A percentile compares a stretch with the other conserved stretches of the same genome.
phyloP scores from a whole-genome alignment of 2,329 filamentous ascomycete species.

The Tolypocladium paradoxum region DNA sequence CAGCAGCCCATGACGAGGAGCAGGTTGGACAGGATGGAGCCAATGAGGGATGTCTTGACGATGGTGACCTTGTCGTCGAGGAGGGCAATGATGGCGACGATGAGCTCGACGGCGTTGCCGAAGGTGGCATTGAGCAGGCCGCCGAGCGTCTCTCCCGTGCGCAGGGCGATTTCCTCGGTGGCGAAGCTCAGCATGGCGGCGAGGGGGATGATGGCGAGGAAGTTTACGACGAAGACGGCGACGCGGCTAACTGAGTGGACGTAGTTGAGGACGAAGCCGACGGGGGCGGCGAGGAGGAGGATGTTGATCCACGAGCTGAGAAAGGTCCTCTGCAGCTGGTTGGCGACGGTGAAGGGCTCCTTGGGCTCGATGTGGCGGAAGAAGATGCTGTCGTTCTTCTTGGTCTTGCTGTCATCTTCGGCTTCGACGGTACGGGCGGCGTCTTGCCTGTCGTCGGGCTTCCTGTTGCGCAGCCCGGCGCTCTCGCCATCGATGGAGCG shows the following conservation, averaged over 20 bases:
- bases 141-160: conserved; percentile 75
- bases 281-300: conserved; percentile 65
- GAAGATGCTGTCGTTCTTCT: conserved; percentile 27
- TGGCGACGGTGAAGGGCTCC: conserved; percentile 45
- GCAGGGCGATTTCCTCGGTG: conserved; percentile 79
- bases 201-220: conserved; percentile 83
- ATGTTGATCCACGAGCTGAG: conserved; percentile 83
- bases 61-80: conserved; percentile 65
- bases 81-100: conserved; percentile 78
- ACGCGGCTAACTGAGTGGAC: conserved; percentile 42
- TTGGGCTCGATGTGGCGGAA: conserved; percentile 38
- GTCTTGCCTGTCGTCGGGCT: conserved; percentile 13
- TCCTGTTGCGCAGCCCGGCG: conserved; percentile 19
- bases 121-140: conserved; percentile 86
- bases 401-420: conserved; percentile 17
- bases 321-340: conserved; percentile 63
- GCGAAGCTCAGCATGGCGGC: conserved; percentile 80
- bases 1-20: conserved; percentile 84
- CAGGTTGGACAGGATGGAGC: conserved; percentile 84
- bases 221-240: conserved; percentile 78
- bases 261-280: conserved; percentile 68
- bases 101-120: conserved; percentile 85
- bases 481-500: conserved; percentile 11
- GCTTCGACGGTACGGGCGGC: conserved; percentile 8
- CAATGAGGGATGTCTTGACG: conserved; percentile 85